Conservation (phyloP, 371 early-diverging fungal genomes). For the Basidiobolus meristosporus region DNA sequence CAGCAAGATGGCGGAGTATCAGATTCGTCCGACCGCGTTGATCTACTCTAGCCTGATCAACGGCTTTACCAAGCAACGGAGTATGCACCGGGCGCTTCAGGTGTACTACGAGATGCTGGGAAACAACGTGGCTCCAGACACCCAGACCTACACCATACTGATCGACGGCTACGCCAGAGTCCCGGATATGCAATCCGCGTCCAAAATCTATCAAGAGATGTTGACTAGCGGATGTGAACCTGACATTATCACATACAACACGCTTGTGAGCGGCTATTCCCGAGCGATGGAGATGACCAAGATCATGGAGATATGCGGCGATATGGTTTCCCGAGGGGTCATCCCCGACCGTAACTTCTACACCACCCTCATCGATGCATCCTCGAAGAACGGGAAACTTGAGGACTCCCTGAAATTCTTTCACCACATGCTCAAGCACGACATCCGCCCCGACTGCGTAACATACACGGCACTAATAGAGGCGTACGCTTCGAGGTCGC, state of each 20-base stretch:
- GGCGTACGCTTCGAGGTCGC: conserved; percentile 1
- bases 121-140: conserved; percentile 2
- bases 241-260: too few relatives aligned
- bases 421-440: conserved; percentile 4
- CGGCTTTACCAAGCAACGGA: too few relatives aligned
- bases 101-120: conserved; percentile 4
- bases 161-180: conserved; percentile 2
- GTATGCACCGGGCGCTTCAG: background rate
- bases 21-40: too few relatives aligned
- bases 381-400: conserved; percentile 1
- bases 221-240: too few relatives aligned
- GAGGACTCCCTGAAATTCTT: background rate
- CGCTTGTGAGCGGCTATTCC: too few relatives aligned
- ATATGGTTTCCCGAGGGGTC: background rate
- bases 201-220: conserved; percentile 2
- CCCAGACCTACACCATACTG: conserved; percentile 2
- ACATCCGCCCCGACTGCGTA: conserved; percentile 1
- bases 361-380: conserved; percentile 2
- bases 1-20: too few relatives aligned
- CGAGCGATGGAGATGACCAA: too few relatives aligned
- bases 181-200: background rate
- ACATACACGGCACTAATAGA: conserved; percentile 4
- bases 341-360: conserved; percentile 3
- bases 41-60: too few relatives aligned
- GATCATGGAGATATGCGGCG: too few relatives aligned